phyloP scores from a whole-genome alignment of 2,329 filamentous ascomycete genomes.

The Plectosphaerella plurivora region DNA sequence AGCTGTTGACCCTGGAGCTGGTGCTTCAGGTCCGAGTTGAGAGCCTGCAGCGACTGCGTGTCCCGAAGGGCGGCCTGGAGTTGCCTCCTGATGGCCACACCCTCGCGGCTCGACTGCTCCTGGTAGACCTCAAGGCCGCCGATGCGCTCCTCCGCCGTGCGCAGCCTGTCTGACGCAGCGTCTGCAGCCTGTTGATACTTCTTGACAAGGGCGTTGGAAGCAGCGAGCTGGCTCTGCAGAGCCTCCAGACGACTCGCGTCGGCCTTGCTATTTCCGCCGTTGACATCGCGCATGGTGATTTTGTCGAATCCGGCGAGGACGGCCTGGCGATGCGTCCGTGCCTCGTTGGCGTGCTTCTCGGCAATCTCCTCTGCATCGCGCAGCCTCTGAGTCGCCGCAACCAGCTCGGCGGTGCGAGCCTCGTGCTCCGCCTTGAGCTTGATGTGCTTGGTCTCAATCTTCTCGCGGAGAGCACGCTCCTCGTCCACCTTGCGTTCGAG shows the following conservation, averaged over 20 bases:
- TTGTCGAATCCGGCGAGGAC: slow-evolving; percentile 80
- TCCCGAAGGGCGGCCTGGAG: slow-evolving; percentile 82
- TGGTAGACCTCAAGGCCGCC: slow-evolving; percentile 95
- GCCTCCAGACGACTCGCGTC: slow-evolving; percentile 65
- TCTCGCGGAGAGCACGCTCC: slow-evolving; percentile 71
- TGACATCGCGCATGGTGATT: slow-evolving; percentile 51
- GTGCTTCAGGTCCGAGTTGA: slow-evolving; percentile 77
- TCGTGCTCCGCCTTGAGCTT: slow-evolving; percentile 82
- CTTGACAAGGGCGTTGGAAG: slow-evolving; percentile 75
- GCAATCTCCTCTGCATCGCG: slow-evolving; percentile 84
- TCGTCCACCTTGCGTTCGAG: slow-evolving; percentile 80
- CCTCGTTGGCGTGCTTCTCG: slow-evolving; percentile 83
- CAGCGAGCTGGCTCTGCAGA: slow-evolving; percentile 74
- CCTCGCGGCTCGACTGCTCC: slow-evolving; percentile 92
- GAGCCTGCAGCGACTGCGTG: slow-evolving; percentile 72
- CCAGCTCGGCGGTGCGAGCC: slow-evolving; percentile 71
- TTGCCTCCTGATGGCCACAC: slow-evolving; percentile 83
- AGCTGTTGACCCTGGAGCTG: slow-evolving; percentile 82
- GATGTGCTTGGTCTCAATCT: slow-evolving; percentile 69
- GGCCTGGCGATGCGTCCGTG: slow-evolving; percentile 76
- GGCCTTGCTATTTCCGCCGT: slow-evolving; percentile 36
- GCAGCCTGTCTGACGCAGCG: slow-evolving; percentile 78
- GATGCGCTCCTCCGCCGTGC: slow-evolving; percentile 92
- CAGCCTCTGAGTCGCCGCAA: slow-evolving; percentile 67
- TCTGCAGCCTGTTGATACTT: slow-evolving; percentile 90